A percentile compares a stretch with the other conserved stretches of the same genome.
Evolutionary conservation across 495 filamentous ascomycete species (phyloP).

Genomic region (Usnea hakonensis): DNA sequence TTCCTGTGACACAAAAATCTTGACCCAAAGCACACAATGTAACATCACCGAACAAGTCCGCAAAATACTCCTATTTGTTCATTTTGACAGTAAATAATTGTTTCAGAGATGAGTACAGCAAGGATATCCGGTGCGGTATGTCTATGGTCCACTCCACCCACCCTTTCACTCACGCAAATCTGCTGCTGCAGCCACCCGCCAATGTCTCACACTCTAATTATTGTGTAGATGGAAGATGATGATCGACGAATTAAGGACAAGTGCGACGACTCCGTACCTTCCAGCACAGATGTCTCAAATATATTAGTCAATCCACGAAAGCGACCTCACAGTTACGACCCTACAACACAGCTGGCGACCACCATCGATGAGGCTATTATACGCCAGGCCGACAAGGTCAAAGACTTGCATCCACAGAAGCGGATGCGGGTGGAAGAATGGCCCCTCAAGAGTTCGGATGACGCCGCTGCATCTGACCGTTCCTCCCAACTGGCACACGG

Average conservation of each 20-base stretch:
- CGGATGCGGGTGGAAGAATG: slow-evolving; percentile 22
- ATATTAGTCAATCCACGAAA: slow-evolving; percentile 16
- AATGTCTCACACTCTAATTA: background rate
- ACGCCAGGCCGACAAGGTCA: background rate
- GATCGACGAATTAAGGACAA: background rate
- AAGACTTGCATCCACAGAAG: slow-evolving; percentile 12
- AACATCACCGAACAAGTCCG: background rate
- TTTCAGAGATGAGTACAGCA: background rate
- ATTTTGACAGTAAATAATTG: background rate
- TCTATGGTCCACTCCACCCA: background rate
- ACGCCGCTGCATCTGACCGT: background rate
- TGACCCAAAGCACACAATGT: background rate
- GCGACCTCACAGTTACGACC: slow-evolving; percentile 9
- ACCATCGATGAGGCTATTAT: slow-evolving; percentile 5
- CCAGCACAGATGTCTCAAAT: slow-evolving; percentile 1
- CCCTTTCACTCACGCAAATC: background rate
- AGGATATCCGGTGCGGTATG: slow-evolving; percentile 3
- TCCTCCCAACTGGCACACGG: slow-evolving; percentile 17
- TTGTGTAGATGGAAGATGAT: background rate
- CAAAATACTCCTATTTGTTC: background rate
- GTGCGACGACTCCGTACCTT: background rate
- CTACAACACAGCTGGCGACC: slow-evolving; percentile 3
- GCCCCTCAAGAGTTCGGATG: slow-evolving; percentile 20
- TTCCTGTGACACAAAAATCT: background rate
- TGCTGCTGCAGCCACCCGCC: slow-evolving; percentile 1